A percentile compares a stretch with the other conserved stretches of the same genome.
Evolutionary conservation across 805 yeast genomes (phyloP).

Genomic region (Suhomyces sp.): DNA sequence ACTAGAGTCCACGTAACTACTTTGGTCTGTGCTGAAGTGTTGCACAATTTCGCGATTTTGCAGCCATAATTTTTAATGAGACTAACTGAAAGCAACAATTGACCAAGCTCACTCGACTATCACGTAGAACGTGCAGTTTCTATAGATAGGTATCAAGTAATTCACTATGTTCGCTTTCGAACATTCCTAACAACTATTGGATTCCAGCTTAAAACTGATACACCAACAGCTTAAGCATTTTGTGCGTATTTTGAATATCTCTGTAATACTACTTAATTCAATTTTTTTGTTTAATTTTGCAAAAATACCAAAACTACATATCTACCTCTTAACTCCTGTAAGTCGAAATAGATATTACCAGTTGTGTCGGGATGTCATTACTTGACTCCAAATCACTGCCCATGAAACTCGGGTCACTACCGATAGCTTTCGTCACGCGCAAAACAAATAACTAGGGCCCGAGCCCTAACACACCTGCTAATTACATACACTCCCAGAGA

Average conservation of each 20-base stretch:
- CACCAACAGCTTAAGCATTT: not conserved
- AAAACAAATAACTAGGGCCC: not conserved
- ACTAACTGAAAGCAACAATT: not conserved
- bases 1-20: too few species aligned
- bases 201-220: not conserved
- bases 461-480: not conserved
- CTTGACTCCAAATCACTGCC: too few species aligned
- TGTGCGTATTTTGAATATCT: not conserved
- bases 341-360: not conserved
- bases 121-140: not conserved
- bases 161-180: too few species aligned
- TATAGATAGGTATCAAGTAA: not conserved
- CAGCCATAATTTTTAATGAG: not conserved
- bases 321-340: not conserved
- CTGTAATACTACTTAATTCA: not conserved
- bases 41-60: not conserved
- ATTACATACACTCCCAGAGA: not conserved
- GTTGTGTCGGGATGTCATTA: too few species aligned
- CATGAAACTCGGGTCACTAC: too few species aligned
- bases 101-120: not conserved
- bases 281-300: not conserved
- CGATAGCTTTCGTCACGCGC: not conserved
- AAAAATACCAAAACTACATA: not conserved
- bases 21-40: not conserved
- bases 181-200: not conserved